These are phyloP conservation scores for Musa troglodytarum DNA, from an alignment of 176 grass and related monocot species.

Conservation along the genomic window DNA sequence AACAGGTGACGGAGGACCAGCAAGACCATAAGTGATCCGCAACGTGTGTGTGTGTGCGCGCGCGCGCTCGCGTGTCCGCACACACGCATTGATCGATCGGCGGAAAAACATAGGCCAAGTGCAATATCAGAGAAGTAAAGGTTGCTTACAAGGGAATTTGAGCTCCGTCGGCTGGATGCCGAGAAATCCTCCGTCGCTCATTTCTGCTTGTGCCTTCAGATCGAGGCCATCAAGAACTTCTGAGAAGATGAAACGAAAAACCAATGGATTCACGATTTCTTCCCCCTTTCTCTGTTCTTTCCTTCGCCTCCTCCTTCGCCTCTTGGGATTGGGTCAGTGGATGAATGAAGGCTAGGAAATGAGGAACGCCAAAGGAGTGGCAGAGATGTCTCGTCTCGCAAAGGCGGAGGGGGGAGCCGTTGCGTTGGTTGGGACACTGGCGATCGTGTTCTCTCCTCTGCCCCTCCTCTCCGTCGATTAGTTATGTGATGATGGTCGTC, in stretches of 20 bases:
- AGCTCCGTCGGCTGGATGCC: slow-evolving; percentile 88
- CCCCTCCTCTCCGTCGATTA: background rate
- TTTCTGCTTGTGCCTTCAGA: background rate
- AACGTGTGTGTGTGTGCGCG: slow-evolving; percentile 30
- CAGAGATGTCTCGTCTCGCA: background rate
- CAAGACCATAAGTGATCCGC: slow-evolving; percentile 60
- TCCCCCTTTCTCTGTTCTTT: background rate
- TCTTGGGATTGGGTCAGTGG: background rate
- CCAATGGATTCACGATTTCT: background rate
- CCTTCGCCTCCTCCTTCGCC: background rate
- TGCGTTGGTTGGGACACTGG: too few relatives aligned
- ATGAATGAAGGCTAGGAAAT: background rate
- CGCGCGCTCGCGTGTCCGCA: too few relatives aligned
- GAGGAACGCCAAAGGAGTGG: background rate
- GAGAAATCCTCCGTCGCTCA: slow-evolving; percentile 39
- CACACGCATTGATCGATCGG: too few relatives aligned
- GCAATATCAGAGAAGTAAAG: background rate
- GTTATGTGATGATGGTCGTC: background rate
- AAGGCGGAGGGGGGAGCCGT: too few relatives aligned
- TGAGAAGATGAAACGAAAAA: background rate
- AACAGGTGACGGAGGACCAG: slow-evolving; percentile 42
- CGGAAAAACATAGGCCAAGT: too few relatives aligned
- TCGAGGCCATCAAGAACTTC: background rate
- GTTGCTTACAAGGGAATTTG: slow-evolving; percentile 64
- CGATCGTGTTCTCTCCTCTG: background rate